Evolutionary conservation across 2,329 filamentous ascomycete species (phyloP).

Genomic region (Fusarium pseudoanthophilum): DNA sequence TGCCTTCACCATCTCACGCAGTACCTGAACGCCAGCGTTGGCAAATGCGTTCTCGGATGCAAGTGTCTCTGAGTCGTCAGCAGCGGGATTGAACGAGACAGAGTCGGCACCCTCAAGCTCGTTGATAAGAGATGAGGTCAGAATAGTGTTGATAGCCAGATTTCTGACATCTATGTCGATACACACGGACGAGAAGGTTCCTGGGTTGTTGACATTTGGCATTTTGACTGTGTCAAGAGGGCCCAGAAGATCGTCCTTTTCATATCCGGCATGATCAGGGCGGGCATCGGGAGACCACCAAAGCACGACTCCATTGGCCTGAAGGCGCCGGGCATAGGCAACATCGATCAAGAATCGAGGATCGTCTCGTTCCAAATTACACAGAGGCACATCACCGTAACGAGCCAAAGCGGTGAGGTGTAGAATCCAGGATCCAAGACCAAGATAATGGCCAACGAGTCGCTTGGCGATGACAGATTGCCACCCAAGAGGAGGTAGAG

Average conservation of each 20-base stretch:
- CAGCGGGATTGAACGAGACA: slow-evolving; percentile 77
- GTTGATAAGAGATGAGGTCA: slow-evolving; percentile 96
- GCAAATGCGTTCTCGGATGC: slow-evolving; percentile 92
- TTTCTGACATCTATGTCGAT: slow-evolving; percentile 96
- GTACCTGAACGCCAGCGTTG: slow-evolving; percentile 87
- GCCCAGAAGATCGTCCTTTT: slow-evolving; percentile 88
- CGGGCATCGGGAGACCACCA: slow-evolving; percentile 94
- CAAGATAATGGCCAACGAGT: slow-evolving; percentile 88
- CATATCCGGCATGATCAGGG: slow-evolving; percentile 95
- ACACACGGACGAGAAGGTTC: slow-evolving; percentile 94
- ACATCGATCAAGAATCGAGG: slow-evolving; percentile 96
- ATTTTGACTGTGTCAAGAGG: slow-evolving; percentile 88
- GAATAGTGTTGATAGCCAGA: slow-evolving; percentile 95
- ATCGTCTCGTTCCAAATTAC: slow-evolving; percentile 94
- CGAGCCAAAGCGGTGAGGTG: slow-evolving; percentile 88
- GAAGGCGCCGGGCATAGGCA: slow-evolving; percentile 88
- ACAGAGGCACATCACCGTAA: slow-evolving; percentile 94
- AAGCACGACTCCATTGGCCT: slow-evolving; percentile 90
- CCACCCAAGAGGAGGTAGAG: slow-evolving; percentile 92
- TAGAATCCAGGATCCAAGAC: slow-evolving; percentile 90
- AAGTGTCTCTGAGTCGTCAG: slow-evolving; percentile 62
- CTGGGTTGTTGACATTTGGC: slow-evolving; percentile 92
- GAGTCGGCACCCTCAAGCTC: slow-evolving; percentile 92
- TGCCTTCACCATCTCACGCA: slow-evolving; percentile 97
- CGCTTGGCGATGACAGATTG: slow-evolving; percentile 88